A percentile compares a stretch with the other conserved stretches of the same genome.
Evolutionary conservation across 1,284 basidiomycete species (phyloP).

Genomic region (Malassezia globosa): DNA sequence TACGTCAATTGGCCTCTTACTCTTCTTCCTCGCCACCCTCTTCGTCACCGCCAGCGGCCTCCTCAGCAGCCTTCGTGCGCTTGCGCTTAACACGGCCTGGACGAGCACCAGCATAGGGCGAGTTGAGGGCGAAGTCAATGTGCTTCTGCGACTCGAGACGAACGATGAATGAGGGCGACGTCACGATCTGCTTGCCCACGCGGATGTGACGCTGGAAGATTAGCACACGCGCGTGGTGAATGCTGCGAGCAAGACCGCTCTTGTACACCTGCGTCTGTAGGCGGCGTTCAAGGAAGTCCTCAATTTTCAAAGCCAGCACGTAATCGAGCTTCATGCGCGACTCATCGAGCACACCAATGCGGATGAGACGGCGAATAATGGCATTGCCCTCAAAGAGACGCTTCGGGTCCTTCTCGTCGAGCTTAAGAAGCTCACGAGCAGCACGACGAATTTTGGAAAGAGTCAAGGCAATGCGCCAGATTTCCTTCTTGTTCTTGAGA

Average conservation of each 20-base stretch:
- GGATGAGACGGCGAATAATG: conserved; percentile 94
- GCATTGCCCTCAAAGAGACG: conserved; percentile 99
- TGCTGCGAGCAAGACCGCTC: conserved; percentile 90
- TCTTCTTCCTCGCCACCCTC: conserved; percentile 65
- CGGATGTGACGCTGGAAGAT: conserved; percentile 95
- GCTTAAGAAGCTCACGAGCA: conserved; percentile 98
- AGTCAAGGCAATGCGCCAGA: conserved; percentile 92
- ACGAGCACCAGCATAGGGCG: conserved; percentile 92
- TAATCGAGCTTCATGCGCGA: conserved; percentile 79
- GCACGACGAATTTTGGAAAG: conserved; percentile 99
- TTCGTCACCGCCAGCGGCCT: conserved; percentile 70
- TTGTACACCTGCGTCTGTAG: conserved; percentile 99
- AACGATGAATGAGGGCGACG: conserved; percentile 97
- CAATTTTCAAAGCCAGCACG: conserved; percentile 95
- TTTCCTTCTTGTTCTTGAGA: conserved; percentile 99
- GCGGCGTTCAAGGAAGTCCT: conserved; percentile 99
- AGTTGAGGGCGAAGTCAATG: conserved; percentile 96
- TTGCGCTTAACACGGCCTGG: conserved; percentile 98
- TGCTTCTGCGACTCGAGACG: conserved; percentile 58
- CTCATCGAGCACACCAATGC: conserved; percentile 99
- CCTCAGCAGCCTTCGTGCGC: conserved; percentile 83
- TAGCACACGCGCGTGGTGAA: conserved; percentile 95
- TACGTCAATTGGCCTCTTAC: not conserved
- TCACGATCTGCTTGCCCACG: conserved; percentile 98
- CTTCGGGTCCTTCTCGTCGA: conserved; percentile 99